Base-by-base conservation (phyloP, 306 rosid genomes). In the Castanea sativa region DNA sequence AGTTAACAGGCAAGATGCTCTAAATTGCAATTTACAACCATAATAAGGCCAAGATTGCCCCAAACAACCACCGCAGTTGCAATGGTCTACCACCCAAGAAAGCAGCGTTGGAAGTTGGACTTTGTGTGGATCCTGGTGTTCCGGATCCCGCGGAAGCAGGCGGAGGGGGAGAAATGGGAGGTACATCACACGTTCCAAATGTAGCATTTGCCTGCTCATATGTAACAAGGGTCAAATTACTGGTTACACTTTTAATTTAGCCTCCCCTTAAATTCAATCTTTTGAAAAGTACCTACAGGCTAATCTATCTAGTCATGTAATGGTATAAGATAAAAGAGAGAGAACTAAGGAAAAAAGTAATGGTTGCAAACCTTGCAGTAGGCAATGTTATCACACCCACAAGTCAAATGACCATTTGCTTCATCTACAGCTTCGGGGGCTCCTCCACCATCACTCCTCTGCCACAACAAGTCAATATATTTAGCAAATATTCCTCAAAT, bases 401-500 rank as follows among this genome's bases (percentile, higher is more conserved):
- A 93, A 59, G 96, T 88, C 80, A 93, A 90, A 76, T 91, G 99
- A 49, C 99, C 99, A 20, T 89, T 96, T 33, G 97, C 94, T 86
- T 81, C 81, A 85, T 96, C 98, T 81, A 91, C 97, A 3, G 94
- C 97, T 81, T 93, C 90, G n/a, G 98, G 75, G 73, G 96, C 97
- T 76, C 99, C 99, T 60, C 98, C 96, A 1, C 99, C 99, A 70
- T 96, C 99, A 84, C 79, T 96, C 71, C 86, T 91, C 99, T 96
- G 80, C 83, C 88, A 74, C 76, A 84, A 33, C 2, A 52, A 71
- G 18, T 23, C 20, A 38, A 8, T 49, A 67, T 8, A 18, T 33
- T 32, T 18, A 65, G 2, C 8, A 53, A 71, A 55, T 53, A 32
- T 56, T 73, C 10, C 41, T 51, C 70, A 80, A 79, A 23, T 71